phyloP scores from a whole-genome alignment of 495 filamentous ascomycete genomes.

The Annulohypoxylon stygium region DNA sequence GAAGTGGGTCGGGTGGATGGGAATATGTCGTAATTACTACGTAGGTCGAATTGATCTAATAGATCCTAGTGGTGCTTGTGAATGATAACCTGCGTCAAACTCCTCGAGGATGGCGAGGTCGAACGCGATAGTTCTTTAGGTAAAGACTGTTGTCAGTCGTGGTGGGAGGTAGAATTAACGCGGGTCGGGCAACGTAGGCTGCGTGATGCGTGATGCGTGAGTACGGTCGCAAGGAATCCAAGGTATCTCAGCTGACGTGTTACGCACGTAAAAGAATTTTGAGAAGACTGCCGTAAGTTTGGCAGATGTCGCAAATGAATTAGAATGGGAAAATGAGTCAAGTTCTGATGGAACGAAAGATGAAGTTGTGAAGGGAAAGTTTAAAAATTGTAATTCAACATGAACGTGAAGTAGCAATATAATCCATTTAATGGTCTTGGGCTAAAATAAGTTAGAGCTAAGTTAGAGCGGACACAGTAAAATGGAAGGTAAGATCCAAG shows the following conservation, averaged over 20 bases:
- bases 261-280: not conserved
- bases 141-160: not conserved
- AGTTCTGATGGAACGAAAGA: conserved; percentile 16
- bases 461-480: not conserved
- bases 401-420: conserved; percentile 18
- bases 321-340: not conserved
- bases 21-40: not conserved
- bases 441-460: conserved; percentile 17
- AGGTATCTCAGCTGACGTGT: not conserved
- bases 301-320: not conserved
- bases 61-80: not conserved
- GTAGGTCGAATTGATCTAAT: not conserved
- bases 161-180: conserved; percentile 1
- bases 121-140: not conserved
- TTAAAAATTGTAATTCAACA: not conserved
- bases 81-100: not conserved
- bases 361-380: not conserved
- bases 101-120: not conserved
- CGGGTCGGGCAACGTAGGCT: conserved; percentile 10
- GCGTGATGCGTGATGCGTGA: conserved; percentile 1
- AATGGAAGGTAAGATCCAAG: conserved; percentile 7
- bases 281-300: not conserved
- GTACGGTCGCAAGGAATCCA: not conserved
- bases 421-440: conserved; percentile 17
- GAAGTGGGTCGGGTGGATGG: not conserved